phyloP scores from a whole-genome alignment of 495 filamentous ascomycete genomes.

The Cercophora sp. region DNA sequence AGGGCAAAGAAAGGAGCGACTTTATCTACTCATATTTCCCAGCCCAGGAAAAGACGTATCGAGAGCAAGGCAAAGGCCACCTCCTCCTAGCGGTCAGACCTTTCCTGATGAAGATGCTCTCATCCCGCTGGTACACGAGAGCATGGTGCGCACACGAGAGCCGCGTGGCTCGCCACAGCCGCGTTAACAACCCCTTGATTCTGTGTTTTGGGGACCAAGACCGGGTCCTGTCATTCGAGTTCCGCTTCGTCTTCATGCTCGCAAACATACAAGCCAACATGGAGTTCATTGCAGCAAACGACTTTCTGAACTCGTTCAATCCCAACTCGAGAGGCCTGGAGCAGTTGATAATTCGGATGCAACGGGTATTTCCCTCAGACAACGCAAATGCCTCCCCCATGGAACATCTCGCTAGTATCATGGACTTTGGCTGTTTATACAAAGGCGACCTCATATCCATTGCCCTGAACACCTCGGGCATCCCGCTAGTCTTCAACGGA shows the following conservation, averaged over 20 bases:
- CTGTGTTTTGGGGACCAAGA: slow-evolving; percentile 18
- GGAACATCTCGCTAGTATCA: slow-evolving; percentile 19
- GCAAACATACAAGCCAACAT: background rate
- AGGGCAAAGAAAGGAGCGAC: slow-evolving; percentile 6
- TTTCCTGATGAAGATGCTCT: slow-evolving; percentile 19
- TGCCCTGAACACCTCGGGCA: slow-evolving; percentile 20
- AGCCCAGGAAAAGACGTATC: background rate
- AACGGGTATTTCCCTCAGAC: slow-evolving; percentile 6
- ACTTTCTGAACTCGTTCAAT: background rate
- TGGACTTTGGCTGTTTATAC: slow-evolving; percentile 17
- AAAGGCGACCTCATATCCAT: slow-evolving; percentile 24
- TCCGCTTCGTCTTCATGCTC: slow-evolving; percentile 16
- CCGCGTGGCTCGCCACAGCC: slow-evolving; percentile 12
- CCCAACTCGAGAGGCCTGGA: slow-evolving; percentile 10
- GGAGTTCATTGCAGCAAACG: background rate
- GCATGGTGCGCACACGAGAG: slow-evolving; percentile 29
- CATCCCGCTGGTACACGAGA: slow-evolving; percentile 20
- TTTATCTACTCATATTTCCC: slow-evolving; percentile 18
- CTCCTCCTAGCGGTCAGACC: background rate
- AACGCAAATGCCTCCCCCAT: slow-evolving; percentile 3
- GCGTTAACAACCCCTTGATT: slow-evolving; percentile 22
- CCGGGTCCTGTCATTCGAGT: slow-evolving; percentile 20
- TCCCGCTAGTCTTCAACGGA: slow-evolving; percentile 19
- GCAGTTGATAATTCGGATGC: slow-evolving; percentile 14
- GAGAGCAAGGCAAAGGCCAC: background rate